Percentiles rank a stretch among this genome's conserved stretches.
These are phyloP conservation scores for Amanita fuliginea DNA, from an alignment of 768 basidiomycete genomes.

Conservation along the genomic window DNA sequence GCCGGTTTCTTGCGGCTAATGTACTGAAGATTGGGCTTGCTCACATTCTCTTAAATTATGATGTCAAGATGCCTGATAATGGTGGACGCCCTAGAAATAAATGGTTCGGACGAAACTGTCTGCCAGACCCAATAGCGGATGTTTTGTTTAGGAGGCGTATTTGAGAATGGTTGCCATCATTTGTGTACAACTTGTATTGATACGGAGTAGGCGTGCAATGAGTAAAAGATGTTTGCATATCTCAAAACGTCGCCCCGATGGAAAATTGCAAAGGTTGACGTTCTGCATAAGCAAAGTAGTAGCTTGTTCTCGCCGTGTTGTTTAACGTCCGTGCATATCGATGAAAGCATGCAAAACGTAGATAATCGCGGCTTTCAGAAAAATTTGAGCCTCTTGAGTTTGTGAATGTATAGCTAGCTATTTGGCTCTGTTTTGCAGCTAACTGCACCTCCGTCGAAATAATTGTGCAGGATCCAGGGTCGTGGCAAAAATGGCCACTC, in stretches of 20 bases:
- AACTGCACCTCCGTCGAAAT: neutral
- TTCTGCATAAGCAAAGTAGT: constrained; percentile 36
- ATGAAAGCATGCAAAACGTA: constrained; percentile 37
- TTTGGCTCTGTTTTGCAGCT: neutral
- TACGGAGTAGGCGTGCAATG: too few species aligned
- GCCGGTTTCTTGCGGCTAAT: constrained; percentile 23
- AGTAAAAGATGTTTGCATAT: constrained; percentile 20
- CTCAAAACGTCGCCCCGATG: constrained; percentile 39
- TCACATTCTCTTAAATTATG: constrained; percentile 21
- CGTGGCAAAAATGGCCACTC: constrained; percentile 15
- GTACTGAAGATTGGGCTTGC: constrained; percentile 22
- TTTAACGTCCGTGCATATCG: constrained; percentile 55
- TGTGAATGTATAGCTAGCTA: neutral
- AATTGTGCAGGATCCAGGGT: neutral
- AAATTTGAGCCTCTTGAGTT: too few species aligned
- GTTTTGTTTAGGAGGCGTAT: constrained; percentile 22
- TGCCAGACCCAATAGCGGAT: constrained; percentile 21
- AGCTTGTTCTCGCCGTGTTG: constrained; percentile 44
- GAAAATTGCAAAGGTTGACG: constrained; percentile 32
- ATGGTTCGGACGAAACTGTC: constrained; percentile 8
- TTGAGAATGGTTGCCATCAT: neutral
- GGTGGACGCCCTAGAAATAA: constrained; percentile 4
- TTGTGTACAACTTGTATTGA: too few species aligned
- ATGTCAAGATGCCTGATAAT: constrained; percentile 19
- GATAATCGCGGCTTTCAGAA: constrained; percentile 61